Conservation (phyloP, 2,329 filamentous ascomycete species). For the Cladophialophora bantiana region DNA sequence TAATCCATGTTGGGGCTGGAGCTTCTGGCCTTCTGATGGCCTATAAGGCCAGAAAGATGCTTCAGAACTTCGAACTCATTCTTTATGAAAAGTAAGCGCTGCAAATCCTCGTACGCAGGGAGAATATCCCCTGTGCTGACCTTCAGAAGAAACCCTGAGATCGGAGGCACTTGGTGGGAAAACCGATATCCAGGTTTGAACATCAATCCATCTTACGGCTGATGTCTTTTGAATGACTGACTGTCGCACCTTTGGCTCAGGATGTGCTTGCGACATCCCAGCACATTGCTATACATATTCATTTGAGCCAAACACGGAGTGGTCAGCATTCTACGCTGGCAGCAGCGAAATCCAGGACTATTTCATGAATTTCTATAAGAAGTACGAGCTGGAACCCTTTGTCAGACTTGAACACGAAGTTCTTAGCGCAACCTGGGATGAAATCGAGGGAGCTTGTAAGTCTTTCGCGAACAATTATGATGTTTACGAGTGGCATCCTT, state of each 20-base stretch:
- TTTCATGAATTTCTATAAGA: constrained; percentile 38
- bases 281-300: constrained; percentile 33
- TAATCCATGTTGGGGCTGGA: constrained; percentile 34
- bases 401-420: constrained; percentile 25
- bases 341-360: constrained; percentile 42
- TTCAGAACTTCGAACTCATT: constrained; percentile 27
- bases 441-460: not conserved
- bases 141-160: constrained; percentile 21
- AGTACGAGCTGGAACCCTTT: constrained; percentile 32
- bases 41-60: constrained; percentile 23
- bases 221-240: not conserved
- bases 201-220: not conserved
- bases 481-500: not conserved
- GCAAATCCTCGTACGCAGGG: no score
- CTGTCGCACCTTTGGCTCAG: not conserved
- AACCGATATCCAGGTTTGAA: constrained; percentile 18
- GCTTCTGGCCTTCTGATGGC: constrained; percentile 27
- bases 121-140: not conserved
- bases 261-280: constrained; percentile 47
- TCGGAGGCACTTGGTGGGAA: constrained; percentile 28
- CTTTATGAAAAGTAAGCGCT: constrained; percentile 28
- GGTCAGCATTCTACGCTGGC: constrained; percentile 38
- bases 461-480: not conserved
- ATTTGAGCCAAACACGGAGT: constrained; percentile 38
- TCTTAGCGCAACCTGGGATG: constrained; percentile 14